Evolutionary conservation across 345 rosid genomes (phyloP).

Genomic region (Crucihimalaya himalaica): DNA sequence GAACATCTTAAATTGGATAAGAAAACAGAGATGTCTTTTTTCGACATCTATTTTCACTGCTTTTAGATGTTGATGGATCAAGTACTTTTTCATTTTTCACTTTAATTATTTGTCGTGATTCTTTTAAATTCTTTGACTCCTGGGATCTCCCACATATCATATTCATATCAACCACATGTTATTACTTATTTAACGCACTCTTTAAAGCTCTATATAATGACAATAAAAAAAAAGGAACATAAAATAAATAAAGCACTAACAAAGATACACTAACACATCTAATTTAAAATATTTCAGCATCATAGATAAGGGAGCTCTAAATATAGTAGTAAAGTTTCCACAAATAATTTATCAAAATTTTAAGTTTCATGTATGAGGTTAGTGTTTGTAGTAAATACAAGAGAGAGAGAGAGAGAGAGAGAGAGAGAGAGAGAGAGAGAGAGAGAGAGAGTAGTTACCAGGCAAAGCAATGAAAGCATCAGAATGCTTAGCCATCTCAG

Average conservation of each 20-base stretch:
- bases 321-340: background rate
- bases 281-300: background rate
- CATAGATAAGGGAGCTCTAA: background rate
- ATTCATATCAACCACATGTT: constrained; percentile 32
- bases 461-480: constrained; percentile 61
- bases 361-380: background rate
- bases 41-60: constrained; percentile 23
- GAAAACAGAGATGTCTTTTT: constrained; percentile 17
- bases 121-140: constrained; percentile 5
- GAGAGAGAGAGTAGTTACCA: constrained; percentile 27
- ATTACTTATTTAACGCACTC: constrained; percentile 16
- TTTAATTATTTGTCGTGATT: constrained; percentile 26
- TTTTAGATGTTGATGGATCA: constrained; percentile 33
- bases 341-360: background rate
- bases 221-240: background rate
- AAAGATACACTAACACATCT: background rate
- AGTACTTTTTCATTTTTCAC: background rate
- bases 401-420: background rate
- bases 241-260: constrained; percentile 1
- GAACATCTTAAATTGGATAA: constrained; percentile 24
- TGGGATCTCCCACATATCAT: constrained; percentile 11
- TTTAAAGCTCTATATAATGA: constrained; percentile 15
- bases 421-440: constrained; percentile 7
- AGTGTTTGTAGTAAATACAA: background rate
- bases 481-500: constrained; percentile 60